phyloP scores from a whole-genome alignment of 2,329 filamentous ascomycete genomes.

The Penicillium janthinellum region DNA sequence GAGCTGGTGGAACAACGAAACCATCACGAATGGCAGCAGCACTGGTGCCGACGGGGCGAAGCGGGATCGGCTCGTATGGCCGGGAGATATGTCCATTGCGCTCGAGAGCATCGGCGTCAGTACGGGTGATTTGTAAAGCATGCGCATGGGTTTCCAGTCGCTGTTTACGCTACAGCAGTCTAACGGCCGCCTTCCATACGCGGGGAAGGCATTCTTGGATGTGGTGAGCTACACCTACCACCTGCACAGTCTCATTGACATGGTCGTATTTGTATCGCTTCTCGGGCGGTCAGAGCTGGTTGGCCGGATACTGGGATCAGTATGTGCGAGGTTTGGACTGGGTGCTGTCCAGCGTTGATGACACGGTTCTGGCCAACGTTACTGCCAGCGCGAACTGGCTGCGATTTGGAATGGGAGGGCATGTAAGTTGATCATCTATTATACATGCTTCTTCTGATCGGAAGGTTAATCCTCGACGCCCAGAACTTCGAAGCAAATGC shows the following conservation, averaged over 20 bases:
- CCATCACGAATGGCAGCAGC: slow-evolving; percentile 23
- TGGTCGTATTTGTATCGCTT: slow-evolving; percentile 49
- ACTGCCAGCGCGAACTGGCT: background rate
- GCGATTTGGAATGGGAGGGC: background rate
- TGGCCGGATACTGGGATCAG: slow-evolving; percentile 46
- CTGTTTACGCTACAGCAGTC: slow-evolving; percentile 50
- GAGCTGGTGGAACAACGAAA: background rate
- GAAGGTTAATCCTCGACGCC: no score
- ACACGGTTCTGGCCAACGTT: background rate
- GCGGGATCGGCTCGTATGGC: slow-evolving; percentile 55
- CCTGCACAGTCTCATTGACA: slow-evolving; percentile 51
- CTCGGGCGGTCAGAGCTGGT: slow-evolving; percentile 44
- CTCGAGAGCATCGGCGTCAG: slow-evolving; percentile 58
- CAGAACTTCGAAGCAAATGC: background rate
- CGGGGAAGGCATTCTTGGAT: slow-evolving; percentile 48
- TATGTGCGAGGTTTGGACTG: slow-evolving; percentile 49
- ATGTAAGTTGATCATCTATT: background rate
- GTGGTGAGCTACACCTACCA: slow-evolving; percentile 59
- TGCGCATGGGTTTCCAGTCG: slow-evolving; percentile 54
- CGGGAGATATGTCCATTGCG: slow-evolving; percentile 63
- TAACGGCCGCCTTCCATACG: slow-evolving; percentile 54
- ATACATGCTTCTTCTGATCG: no score
- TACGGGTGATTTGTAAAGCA: slow-evolving; percentile 55
- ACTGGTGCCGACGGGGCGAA: slow-evolving; percentile 46
- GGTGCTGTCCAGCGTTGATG: slow-evolving; percentile 22